Evolutionary conservation across 2,329 filamentous ascomycete genomes (phyloP).

Genomic region (Alternaria alternata): DNA sequence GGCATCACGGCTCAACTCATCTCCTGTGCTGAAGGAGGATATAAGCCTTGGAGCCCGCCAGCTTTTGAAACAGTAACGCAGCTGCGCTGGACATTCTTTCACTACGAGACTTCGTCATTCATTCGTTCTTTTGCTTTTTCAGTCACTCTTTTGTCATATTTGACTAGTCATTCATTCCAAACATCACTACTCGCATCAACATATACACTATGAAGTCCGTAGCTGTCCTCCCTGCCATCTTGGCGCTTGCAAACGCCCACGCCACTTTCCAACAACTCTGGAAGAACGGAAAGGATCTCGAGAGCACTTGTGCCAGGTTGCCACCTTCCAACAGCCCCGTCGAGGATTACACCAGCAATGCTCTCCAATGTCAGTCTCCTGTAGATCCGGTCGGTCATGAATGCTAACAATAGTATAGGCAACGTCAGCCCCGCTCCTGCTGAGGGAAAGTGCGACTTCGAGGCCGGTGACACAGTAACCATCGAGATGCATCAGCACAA

Average conservation of each 20-base stretch:
- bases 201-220: slow-evolving; percentile 35
- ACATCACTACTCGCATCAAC: slow-evolving; percentile 9
- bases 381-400: not conserved
- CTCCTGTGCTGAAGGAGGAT: slow-evolving; percentile 16
- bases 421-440: slow-evolving; percentile 39
- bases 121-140: slow-evolving; percentile 22
- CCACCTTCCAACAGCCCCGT: slow-evolving; percentile 40
- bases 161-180: slow-evolving; percentile 26
- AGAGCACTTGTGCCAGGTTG: slow-evolving; percentile 40
- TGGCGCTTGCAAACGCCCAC: slow-evolving; percentile 39
- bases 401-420: slow-evolving; percentile 13
- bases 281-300: slow-evolving; percentile 42
- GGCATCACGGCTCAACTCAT: slow-evolving; percentile 26
- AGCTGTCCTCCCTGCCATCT: slow-evolving; percentile 36
- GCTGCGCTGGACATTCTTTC: slow-evolving; percentile 45
- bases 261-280: slow-evolving; percentile 43
- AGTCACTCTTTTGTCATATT: slow-evolving; percentile 37
- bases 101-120: slow-evolving; percentile 28
- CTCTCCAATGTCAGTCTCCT: slow-evolving; percentile 32
- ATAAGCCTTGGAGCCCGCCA: slow-evolving; percentile 30
- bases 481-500: slow-evolving; percentile 45
- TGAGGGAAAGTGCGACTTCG: slow-evolving; percentile 36
- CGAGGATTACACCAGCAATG: slow-evolving; percentile 42
- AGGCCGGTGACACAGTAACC: slow-evolving; percentile 38
- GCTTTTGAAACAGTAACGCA: slow-evolving; percentile 28